These are phyloP conservation scores for Tieghemiomyces parasiticus DNA, from an alignment of 192 early-diverging fungal species.

Conservation along the genomic window DNA sequence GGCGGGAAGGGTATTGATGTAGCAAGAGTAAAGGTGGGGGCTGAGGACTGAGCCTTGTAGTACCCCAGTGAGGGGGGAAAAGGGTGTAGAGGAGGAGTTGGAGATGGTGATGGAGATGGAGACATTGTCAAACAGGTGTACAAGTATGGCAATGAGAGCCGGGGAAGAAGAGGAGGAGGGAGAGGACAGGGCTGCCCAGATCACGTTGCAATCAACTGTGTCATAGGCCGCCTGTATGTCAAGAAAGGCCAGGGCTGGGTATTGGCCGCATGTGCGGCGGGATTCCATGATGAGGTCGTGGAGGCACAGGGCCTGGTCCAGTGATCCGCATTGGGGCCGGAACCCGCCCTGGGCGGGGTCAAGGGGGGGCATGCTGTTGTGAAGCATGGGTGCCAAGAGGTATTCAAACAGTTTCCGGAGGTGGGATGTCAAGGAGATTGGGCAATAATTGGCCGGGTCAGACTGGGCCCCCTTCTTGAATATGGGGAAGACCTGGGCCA, in stretches of 20 bases:
- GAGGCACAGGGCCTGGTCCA: conserved; percentile 13
- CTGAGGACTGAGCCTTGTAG: conserved; percentile 15
- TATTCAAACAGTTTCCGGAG: conserved; percentile 14
- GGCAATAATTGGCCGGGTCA: conserved; percentile 11
- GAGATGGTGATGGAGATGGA: neutral
- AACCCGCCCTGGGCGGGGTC: conserved; percentile 16
- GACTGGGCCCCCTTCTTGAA: conserved; percentile 13
- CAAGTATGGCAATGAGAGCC: neutral
- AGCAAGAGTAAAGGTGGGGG: conserved; percentile 14
- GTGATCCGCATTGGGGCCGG: neutral
- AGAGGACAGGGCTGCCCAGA: conserved; percentile 11
- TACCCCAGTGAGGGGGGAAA: conserved; percentile 10
- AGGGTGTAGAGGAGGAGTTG: neutral
- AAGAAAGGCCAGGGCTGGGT: conserved; percentile 14
- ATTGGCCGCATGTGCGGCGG: neutral
- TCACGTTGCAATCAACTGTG: conserved; percentile 13
- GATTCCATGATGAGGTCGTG: conserved; percentile 3
- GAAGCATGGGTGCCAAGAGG: conserved; percentile 2
- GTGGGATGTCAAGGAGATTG: conserved; percentile 13
- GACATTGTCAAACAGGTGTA: conserved; percentile 13
- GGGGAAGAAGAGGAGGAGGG: neutral
- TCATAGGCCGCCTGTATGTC: conserved; percentile 16
- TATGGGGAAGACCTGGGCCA: conserved; percentile 15
- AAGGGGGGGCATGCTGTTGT: neutral
- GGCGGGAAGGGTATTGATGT: conserved; percentile 12